phyloP scores from a whole-genome alignment of 305 asterid species.

The Lippia alba region DNA sequence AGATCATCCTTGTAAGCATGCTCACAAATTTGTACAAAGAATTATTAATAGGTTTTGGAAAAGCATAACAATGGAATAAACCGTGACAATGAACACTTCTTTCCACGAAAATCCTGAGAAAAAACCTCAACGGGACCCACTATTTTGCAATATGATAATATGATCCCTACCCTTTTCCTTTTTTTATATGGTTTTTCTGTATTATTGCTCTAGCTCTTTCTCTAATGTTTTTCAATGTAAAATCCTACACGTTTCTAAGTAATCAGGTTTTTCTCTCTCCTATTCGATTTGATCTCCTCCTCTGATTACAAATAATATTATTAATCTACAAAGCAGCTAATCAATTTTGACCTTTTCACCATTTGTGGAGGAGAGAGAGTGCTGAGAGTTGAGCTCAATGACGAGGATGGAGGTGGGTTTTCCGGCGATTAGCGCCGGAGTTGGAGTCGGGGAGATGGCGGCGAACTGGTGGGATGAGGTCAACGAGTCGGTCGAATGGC shows the following conservation, averaged over 20 bases:
- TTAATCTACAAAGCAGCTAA: conserved; percentile 28
- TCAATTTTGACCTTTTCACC: conserved; percentile 26
- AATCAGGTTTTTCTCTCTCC: not conserved
- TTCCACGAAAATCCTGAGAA: conserved; percentile 20
- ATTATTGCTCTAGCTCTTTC: not conserved
- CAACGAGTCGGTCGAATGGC: conserved; percentile 79
- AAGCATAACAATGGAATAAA: conserved; percentile 12
- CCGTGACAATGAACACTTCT: not conserved
- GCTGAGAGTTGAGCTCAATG: conserved; percentile 45
- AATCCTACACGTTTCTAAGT: conserved; percentile 17
- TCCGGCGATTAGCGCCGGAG: conserved; percentile 52
- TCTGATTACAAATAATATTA: conserved; percentile 22
- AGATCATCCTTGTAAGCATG: not conserved
- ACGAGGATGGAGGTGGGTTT: conserved; percentile 53
- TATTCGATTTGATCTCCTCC: conserved; percentile 43
- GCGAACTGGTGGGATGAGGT: conserved; percentile 80
- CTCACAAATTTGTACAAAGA: not conserved
- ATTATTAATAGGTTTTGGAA: not conserved
- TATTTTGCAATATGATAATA: not conserved
- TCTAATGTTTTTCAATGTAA: conserved; percentile 1
- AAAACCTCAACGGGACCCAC: not conserved
- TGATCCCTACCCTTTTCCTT: not conserved
- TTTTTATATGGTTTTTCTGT: not conserved
- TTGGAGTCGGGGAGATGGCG: conserved; percentile 24
- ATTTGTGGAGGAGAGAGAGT: not conserved